Evolutionary conservation across 2,329 filamentous ascomycete species (phyloP), one percentile per base, ranked within the genome.

Genomic region (Trematosphaeria pertusa): DNA sequence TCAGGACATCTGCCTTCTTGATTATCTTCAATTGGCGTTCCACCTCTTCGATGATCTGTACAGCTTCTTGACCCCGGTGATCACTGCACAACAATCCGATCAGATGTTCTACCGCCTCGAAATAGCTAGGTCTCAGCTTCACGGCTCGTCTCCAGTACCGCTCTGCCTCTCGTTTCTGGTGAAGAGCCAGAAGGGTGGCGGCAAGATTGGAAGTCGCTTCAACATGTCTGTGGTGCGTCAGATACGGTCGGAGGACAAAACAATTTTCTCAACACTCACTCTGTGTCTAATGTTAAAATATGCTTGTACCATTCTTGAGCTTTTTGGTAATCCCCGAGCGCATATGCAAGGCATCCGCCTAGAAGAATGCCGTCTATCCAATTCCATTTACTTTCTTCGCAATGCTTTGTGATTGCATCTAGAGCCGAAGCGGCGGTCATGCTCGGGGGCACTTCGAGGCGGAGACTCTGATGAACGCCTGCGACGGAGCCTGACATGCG

Each of bases 331-430:
- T 90, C 86, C 52, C 91, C 90, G 11, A 97, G 75, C 6, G 89
- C 92, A 74, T 97, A 97, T 38, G 93, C 87, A 47, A 99, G 78
- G 73, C 94, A 97, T 2, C 94, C 94, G 30, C 89, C 91, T 5
- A 97, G 78, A 30, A 97, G 78, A 78, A 97, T 92, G 2, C 94
- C 94, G 65, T 97, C 93, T 42, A 91, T 82, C 94, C 94, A 99
- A 41, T 59, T 66, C 70, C 70, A 72, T 28, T 68, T 67, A 34
- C 75, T 72, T 42, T 78, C 74, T 31, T 68, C 62, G 37, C 69
- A 71, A 37, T 67, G 64, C 28, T 67, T 67, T 3, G 62, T 68
- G 26, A 73, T 69, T 5, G 65, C 60, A 31, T 71, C 69, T 14
- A 73, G 44, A 2, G 70, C 70, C n/a, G 67, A 66, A 10, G 67